Percentiles rank a stretch among this genome's conserved stretches.
These are phyloP conservation scores for Hypericum androsaemum DNA, from an alignment of 345 rosid species.

Conservation along the genomic window DNA sequence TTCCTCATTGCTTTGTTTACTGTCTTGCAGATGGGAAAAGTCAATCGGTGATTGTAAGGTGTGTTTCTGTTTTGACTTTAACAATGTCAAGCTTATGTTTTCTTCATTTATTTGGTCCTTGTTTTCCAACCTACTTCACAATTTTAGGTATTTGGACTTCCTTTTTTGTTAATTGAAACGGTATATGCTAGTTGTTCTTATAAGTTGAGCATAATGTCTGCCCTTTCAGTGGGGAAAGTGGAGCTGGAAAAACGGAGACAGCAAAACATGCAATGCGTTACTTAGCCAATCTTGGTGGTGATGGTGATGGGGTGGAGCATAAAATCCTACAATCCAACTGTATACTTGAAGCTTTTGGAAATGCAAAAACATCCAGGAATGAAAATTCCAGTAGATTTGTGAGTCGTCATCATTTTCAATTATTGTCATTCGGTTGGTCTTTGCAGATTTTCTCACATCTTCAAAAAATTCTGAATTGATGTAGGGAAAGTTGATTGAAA, in stretches of 20 bases:
- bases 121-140: no score
- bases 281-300: constrained; percentile 82
- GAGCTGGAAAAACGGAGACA: constrained; percentile 98
- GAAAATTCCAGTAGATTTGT: constrained; percentile 94
- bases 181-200: background rate
- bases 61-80: constrained; percentile 12
- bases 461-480: constrained; percentile 16
- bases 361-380: constrained; percentile 88
- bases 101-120: no score
- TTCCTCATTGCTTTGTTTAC: constrained; percentile 7
- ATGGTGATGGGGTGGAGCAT: constrained; percentile 54
- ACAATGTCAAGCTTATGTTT: background rate
- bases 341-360: constrained; percentile 97
- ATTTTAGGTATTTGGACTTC: constrained; percentile 1
- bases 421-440: background rate
- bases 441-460: constrained; percentile 4
- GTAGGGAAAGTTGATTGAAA: constrained; percentile 88
- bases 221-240: constrained; percentile 87
- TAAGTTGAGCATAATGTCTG: constrained; percentile 5
- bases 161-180: background rate
- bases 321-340: constrained; percentile 54
- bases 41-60: constrained; percentile 96
- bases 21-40: constrained; percentile 59
- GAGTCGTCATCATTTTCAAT: constrained; percentile 18
- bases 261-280: constrained; percentile 86